A percentile compares a stretch with the other conserved stretches of the same genome.
Conservation (phyloP, 2,329 filamentous ascomycete genomes). For the Cladosporium sp. region DNA sequence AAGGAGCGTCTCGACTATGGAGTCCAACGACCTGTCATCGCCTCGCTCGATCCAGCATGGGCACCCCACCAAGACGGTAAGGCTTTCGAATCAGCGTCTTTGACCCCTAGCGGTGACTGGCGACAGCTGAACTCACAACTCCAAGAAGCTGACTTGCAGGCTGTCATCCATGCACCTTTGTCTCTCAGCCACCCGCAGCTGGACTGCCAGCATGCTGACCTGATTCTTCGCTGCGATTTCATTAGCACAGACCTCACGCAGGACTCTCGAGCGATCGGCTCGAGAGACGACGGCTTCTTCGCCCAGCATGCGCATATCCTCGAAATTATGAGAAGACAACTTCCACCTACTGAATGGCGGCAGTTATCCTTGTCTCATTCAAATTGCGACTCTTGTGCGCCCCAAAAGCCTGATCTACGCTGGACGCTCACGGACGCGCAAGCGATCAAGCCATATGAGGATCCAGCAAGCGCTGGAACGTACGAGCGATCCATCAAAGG, state of each 20-base stretch:
- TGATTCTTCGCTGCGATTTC: slow-evolving; percentile 7
- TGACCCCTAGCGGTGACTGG: slow-evolving; percentile 3
- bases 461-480: slow-evolving; percentile 49
- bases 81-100: not conserved
- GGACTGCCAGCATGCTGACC: slow-evolving; percentile 5
- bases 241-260: not conserved
- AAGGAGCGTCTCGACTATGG: slow-evolving; percentile 49
- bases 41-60: slow-evolving; percentile 50
- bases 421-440: slow-evolving; percentile 39
- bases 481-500: slow-evolving; percentile 55
- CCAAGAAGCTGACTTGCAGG: not conserved
- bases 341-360: slow-evolving; percentile 25
- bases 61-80: slow-evolving; percentile 35
- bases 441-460: slow-evolving; percentile 50
- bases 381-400: slow-evolving; percentile 38
- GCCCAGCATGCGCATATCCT: slow-evolving; percentile 25
- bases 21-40: slow-evolving; percentile 48
- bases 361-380: not conserved
- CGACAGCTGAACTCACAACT: not conserved
- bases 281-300: slow-evolving; percentile 19
- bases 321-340: slow-evolving; percentile 29
- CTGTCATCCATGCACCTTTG: not conserved
- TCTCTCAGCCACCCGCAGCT: not conserved
- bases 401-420: slow-evolving; percentile 38
- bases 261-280: not conserved